Base-by-base conservation (phyloP, 116 monocot species). In the Iris pallida region DNA sequence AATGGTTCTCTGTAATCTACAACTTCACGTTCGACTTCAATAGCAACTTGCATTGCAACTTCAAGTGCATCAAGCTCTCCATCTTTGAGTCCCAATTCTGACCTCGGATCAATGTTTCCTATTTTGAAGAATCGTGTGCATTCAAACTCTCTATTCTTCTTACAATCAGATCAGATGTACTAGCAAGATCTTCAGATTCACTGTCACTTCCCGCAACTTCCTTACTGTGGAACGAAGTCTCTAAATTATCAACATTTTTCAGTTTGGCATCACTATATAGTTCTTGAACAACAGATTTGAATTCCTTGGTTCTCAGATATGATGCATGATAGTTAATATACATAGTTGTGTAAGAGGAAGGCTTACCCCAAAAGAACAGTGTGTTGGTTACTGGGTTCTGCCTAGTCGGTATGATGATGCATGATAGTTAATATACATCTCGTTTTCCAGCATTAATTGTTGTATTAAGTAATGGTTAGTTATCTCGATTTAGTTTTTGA, bases 1-100 rank as follows among this genome's bases (percentile, higher is more conserved):
- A 76, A 79, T 16, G 83, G 73, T 63, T 90, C 97, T 77, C 89
- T 85, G 55, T 92, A 85, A 61, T 97, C 87, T 14, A 79, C 92
- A 56, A 90, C 87, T 73, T 90, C 90, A 30, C 77, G 75, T 54
- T 85, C 87, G 18, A 90, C 90, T 79, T 90, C 80, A 18, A 87
- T 84, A 40, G 89, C 89, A 58, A 96, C 91, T 67, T 89, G 85
- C 43, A 86, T 60, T 16, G 91, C 91, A 71, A 96, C 74, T 48
- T 88, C 89, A 43, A 91, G 60, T 30, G 86, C 81, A 80, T 92
- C 92, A 54, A 77, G 77, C 69, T 92, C 90, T 54, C 74, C 88
- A 55, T 73, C 80, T 51, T 85, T 87, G 63, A 80, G 53, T 40
- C 53, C 77, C 7, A 66, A 52, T 49, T 71, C 74, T 64, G 80